Evolutionary conservation across 495 filamentous ascomycete genomes (phyloP), one percentile per base, ranked within the genome.

Genomic region (Tuber melanosporum): DNA sequence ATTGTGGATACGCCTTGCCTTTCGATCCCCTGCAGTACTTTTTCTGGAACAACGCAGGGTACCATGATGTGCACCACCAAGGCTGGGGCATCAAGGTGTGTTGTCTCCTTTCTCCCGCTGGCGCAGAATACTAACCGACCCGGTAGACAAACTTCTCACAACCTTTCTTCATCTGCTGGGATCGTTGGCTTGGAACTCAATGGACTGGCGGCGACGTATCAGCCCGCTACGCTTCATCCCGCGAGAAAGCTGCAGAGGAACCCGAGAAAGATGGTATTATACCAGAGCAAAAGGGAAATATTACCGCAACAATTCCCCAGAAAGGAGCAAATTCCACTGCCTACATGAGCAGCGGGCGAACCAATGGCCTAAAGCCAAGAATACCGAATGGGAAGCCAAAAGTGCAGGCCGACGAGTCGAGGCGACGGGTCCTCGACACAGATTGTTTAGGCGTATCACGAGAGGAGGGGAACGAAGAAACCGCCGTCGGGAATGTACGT

Each of bases 41-140:
- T 45, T 96, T 93, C 49, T 91, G 92, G 82, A 97, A 99, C 86
- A 97, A 98, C 80, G 93, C 95, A 32, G 91, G 89, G 36, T 99
- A 97, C 85, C 95, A 99, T 84, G 95, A 99, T 84, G 93, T 99
- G 73, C 95, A 99, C 84, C 95, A 99, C 85, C 95, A 99, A 86
- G 97, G 93, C 86, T 99, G 95, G 95, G 95, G 95, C 71, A 97
- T 99, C 87, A 98, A 95, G 88, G 88, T 90, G 77, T 86, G 89
- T 84, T 90, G 88, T 77, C 41, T 39, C 41, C 70, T 71, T 19
- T 36, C 42, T 32, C 44, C 22, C 4, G 39, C 39, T 70, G 9
- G 57, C 17, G n/a, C n/a, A 49, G 42, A 44, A 71, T 72, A 73
- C 74, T 83, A 9, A 76, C 74, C 39, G n/a, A 46, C 57, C 57